Conservation (phyloP, 192 early-diverging fungal genomes). For the Backusella morwellensis region DNA sequence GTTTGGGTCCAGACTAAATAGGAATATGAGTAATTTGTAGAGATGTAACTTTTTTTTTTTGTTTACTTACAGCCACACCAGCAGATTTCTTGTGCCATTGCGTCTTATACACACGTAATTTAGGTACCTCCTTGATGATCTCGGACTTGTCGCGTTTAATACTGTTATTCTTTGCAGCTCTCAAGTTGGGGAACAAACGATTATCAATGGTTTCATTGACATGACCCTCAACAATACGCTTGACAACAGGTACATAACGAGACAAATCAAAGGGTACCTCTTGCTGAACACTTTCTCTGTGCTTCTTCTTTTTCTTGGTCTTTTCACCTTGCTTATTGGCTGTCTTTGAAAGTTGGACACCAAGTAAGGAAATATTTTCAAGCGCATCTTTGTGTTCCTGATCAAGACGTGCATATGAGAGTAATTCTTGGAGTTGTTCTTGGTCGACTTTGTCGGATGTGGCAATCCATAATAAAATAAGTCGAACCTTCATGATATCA, state of each 20-base stretch:
- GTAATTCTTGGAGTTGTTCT: conserved; percentile 64
- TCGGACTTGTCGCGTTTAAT: conserved; percentile 23
- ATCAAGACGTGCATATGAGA: conserved; percentile 67
- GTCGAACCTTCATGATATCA: conserved; percentile 68
- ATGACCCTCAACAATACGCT: conserved; percentile 65
- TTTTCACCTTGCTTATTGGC: conserved; percentile 59
- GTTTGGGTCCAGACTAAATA: conserved; percentile 34
- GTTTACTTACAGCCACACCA: conserved; percentile 23
- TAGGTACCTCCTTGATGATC: conserved; percentile 21
- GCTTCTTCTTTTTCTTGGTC: conserved; percentile 53
- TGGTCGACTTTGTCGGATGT: conserved; percentile 68
- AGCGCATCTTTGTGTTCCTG: conserved; percentile 79
- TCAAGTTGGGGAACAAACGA: conserved; percentile 63
- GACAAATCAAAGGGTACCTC: conserved; percentile 70
- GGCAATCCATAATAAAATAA: conserved; percentile 84
- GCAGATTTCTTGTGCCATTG: conserved; percentile 38
- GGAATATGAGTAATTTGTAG: conserved; percentile 20
- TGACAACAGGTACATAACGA: conserved; percentile 75
- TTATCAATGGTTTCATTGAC: conserved; percentile 54
- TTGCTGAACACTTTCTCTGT: conserved; percentile 48
- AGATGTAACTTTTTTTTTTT: neutral
- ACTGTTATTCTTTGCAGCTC: conserved; percentile 35
- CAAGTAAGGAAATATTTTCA: conserved; percentile 67
- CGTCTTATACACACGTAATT: conserved; percentile 36
- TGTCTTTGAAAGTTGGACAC: conserved; percentile 58